Conservation (phyloP, 768 basidiomycete genomes). For the Cystofilobasidium macerans region DNA sequence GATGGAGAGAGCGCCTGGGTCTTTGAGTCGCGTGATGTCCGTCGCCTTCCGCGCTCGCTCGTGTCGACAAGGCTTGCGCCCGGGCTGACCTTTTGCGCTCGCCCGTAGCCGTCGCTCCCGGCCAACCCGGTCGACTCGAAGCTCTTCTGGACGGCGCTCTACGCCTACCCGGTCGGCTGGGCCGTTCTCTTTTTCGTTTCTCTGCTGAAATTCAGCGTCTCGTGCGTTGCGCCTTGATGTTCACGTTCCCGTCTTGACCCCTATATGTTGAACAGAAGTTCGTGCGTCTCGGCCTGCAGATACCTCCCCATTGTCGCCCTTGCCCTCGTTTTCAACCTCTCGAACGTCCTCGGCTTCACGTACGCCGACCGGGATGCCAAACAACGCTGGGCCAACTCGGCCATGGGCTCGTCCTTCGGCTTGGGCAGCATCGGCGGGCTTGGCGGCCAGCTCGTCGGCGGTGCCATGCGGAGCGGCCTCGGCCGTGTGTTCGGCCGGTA, state of each 20-base stretch:
- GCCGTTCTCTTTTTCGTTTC: constrained; percentile 74
- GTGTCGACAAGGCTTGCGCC: not conserved
- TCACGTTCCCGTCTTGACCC: not conserved
- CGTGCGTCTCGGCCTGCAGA: constrained; percentile 40
- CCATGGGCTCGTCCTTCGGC: constrained; percentile 56
- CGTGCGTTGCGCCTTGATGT: constrained; percentile 46
- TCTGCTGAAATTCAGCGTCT: constrained; percentile 72
- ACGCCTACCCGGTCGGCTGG: constrained; percentile 83
- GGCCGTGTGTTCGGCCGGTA: constrained; percentile 56
- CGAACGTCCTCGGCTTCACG: constrained; percentile 92
- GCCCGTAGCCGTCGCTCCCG: constrained; percentile 20
- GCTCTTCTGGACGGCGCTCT: constrained; percentile 61
- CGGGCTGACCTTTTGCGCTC: not conserved
- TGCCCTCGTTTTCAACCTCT: constrained; percentile 89
- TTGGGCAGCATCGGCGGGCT: constrained; percentile 64
- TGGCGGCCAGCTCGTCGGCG: constrained; percentile 70
- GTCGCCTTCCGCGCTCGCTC: constrained; percentile 33
- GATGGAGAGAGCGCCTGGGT: constrained; percentile 96
- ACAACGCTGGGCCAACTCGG: constrained; percentile 70
- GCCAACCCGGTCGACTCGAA: constrained; percentile 27
- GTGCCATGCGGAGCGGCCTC: constrained; percentile 70
- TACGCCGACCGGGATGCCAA: constrained; percentile 80
- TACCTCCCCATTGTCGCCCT: constrained; percentile 90
- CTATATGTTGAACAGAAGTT: no score
- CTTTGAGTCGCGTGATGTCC: constrained; percentile 89